phyloP scores from a whole-genome alignment of 176 grass and related monocot genomes.

The Aegilops sharonensis region DNA sequence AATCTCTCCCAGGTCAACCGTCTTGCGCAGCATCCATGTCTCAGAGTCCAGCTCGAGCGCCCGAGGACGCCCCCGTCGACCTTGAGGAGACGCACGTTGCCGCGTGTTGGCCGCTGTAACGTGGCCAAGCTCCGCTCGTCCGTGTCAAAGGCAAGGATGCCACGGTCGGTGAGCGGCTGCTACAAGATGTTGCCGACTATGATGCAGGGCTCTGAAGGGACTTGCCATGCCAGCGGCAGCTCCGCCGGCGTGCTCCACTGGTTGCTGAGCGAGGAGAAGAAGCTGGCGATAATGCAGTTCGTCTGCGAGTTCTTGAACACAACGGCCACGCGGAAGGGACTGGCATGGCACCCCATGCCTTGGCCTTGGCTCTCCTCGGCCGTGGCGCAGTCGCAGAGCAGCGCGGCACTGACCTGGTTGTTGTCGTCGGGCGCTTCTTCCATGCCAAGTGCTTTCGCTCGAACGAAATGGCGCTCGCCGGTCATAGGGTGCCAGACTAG shows the following conservation, averaged over 20 bases:
- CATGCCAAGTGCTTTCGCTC: neutral
- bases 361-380: neutral
- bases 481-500: neutral
- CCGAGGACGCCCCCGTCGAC: slow-evolving; percentile 11
- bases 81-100: slow-evolving; percentile 15
- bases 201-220: neutral
- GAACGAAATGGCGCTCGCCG: neutral
- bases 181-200: neutral
- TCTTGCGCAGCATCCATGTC: neutral
- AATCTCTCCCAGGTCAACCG: neutral
- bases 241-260: neutral
- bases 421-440: no score
- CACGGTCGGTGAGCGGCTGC: neutral
- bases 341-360: neutral
- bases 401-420: neutral
- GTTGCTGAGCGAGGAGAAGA: neutral
- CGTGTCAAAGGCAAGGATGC: neutral
- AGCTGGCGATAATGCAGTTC: neutral
- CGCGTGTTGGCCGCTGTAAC: neutral
- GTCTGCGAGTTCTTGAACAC: neutral
- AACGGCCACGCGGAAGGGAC: neutral
- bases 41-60: neutral
- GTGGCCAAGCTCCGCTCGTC: neutral
- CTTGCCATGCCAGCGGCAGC: neutral
- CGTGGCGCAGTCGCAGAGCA: neutral